Base-by-base conservation (phyloP, 1,284 basidiomycete species). In the Papiliotrema fonsecae region DNA sequence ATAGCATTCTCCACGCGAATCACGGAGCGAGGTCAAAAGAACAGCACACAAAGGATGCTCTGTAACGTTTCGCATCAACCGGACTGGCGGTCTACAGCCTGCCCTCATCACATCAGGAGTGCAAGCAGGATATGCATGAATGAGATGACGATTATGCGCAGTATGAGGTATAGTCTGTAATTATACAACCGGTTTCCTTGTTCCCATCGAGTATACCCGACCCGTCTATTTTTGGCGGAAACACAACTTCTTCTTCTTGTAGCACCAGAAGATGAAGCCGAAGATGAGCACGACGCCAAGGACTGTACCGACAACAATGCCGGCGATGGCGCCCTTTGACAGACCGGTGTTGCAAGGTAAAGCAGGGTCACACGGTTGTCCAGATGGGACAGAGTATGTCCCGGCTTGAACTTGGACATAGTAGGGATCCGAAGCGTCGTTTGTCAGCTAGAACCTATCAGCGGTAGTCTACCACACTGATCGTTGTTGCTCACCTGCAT, bases 361-460 rank as follows among this genome's bases (percentile, higher is more conserved):
- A 19, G 79, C 87, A 25, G 77, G 77, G 62, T 90, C 89, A 66
- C 88, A 91, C 1, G 88, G 89, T 51, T 74, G 68, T 24, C 85
- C 87, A 5, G 74, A 70, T 0, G 87, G 88, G 49, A 77, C 78
- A 28, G 80, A 78, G 65, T 85, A 88, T 39, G 79, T 81, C 30
- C 85, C 86, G 0, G 79, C 80, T 65, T 81, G 71, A 28, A 92
- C 74, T 11, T 76, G 70, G 22, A 85, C 87, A 65, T 82, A 94
- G 72, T 79, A 88, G 0, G 90, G 90, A 59, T 93, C 87, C n/a
- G 76, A 73, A 3, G 60, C 52, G 18, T 45, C 51, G 45, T 66
- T 66, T 14, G 57, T 38, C 7, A 61, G 51, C 61, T 64, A 21
- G 25, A 7, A 36, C 16, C 14, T 24, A 14, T 41, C 37, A 28